A percentile compares a stretch with the other conserved stretches of the same genome.
Evolutionary conservation across 1,139 yeast species (phyloP).

Genomic region (Yamadazyma atmosphaerica): DNA sequence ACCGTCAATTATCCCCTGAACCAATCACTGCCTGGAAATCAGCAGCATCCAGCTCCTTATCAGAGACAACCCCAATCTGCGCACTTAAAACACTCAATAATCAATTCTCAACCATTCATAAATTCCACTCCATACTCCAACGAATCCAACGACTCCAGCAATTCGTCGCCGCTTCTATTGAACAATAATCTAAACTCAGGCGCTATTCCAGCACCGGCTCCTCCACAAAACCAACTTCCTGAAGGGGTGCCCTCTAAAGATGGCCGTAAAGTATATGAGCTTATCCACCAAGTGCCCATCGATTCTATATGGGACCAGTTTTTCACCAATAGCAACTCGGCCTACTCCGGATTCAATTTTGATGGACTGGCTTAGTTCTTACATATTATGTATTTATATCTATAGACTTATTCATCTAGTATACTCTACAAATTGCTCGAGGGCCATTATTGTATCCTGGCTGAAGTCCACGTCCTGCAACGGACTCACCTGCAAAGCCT

Average conservation of each 20-base stretch:
- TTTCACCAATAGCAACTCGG: constrained; percentile 35
- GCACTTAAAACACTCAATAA: neutral
- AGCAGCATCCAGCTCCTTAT: neutral
- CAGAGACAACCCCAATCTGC: neutral
- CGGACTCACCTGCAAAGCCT: constrained; percentile 5
- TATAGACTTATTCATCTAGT: neutral
- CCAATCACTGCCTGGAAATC: neutral
- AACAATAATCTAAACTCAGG: constrained; percentile 2
- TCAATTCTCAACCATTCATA: neutral
- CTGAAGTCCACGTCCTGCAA: neutral
- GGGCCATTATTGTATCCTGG: constrained; percentile 2
- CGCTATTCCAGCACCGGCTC: neutral
- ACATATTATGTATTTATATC: neutral
- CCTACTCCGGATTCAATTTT: constrained; percentile 2
- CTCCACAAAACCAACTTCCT: neutral
- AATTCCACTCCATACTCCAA: constrained; percentile 10
- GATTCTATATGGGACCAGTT: constrained; percentile 80
- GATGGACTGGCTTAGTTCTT: constrained; percentile 1
- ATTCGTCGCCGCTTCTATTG: constrained; percentile 13
- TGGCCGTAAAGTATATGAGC: constrained; percentile 56
- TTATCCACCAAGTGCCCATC: constrained; percentile 65
- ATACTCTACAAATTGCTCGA: constrained; percentile 3
- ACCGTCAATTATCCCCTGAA: neutral
- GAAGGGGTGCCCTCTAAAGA: constrained; percentile 29
- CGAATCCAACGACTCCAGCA: constrained; percentile 12